Evolutionary conservation across 495 filamentous ascomycete genomes (phyloP), one percentile per base, ranked within the genome.

Genomic region (Darksidea phi): DNA sequence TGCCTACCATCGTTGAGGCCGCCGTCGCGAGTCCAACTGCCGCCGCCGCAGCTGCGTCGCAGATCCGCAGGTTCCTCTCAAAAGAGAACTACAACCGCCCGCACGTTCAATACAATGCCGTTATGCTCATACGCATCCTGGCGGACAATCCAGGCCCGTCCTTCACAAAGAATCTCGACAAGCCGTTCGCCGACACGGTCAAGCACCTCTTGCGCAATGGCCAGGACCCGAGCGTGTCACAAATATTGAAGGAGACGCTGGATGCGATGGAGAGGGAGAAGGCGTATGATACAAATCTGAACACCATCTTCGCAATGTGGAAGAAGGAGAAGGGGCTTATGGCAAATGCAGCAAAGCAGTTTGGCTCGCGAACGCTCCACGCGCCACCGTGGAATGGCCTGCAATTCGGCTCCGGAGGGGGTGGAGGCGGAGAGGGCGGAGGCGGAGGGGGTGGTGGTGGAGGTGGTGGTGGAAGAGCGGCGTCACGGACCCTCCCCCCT

Each of bases 41-140:
- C 20, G 91, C 93, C 28, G 82, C 83, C 54, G 87, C 89, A 67
- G 87, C 88, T 56, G 88, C 90, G 43, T 70, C 80, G 55, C 76
- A 85, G 56, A 89, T 97, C 70, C 87, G 89, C 70, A 93, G 91
- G 69, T 90, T 87, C 70, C 79, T 98, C 42, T 79, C 83, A 38
- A 83, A 80, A 41, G 87, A 92, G 46, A 81, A 86, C 71, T 77
- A 73, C 62, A 72, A 76, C 24, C 76, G 79, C 32, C 83, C 86
- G 18, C 82, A 88, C 58, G 82, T 85, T 38, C 94, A 97, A 75
- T 97, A 96, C 79, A 97, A 97, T 77, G 87, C 88, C 52, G 87
- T 97, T 66, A 99, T 97, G 95, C 80, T 99, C 49, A 82, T 92
- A 55, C 86, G 94, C 41, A 99, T 99, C 70, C 78, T 99, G 34